phyloP scores from a whole-genome alignment of 2,329 filamentous ascomycete species.

The Dactylellina parvicollis region DNA sequence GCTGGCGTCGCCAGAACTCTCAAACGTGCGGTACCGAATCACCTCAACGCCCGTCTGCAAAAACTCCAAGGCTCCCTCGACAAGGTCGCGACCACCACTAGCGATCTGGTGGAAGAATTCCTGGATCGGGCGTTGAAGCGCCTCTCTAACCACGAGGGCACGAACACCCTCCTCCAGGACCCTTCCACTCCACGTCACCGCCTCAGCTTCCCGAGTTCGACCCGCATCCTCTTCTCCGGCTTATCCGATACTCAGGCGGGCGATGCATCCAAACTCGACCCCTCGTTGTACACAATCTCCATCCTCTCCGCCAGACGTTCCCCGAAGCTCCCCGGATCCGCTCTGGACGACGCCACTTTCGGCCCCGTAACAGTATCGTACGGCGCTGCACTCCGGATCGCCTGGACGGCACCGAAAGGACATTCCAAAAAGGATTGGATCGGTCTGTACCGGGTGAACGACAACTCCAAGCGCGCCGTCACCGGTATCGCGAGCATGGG shows the following conservation, averaged over 20 bases:
- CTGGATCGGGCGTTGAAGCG: slow-evolving; percentile 85
- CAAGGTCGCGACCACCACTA: slow-evolving; percentile 83
- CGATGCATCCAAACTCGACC: slow-evolving; percentile 74
- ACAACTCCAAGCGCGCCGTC: slow-evolving; percentile 85
- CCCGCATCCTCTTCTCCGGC: slow-evolving; percentile 38
- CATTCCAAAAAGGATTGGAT: slow-evolving; percentile 96
- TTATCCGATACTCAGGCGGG: slow-evolving; percentile 68
- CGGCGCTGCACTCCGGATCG: slow-evolving; percentile 86
- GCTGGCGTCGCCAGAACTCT: slow-evolving; percentile 93
- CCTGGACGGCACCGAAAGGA: slow-evolving; percentile 86
- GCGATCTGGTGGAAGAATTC: slow-evolving; percentile 90
- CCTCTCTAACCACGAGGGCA: slow-evolving; percentile 68
- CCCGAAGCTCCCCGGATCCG: slow-evolving; percentile 41
- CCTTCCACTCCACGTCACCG: slow-evolving; percentile 11
- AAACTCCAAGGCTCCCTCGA: slow-evolving; percentile 79
- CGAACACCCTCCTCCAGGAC: slow-evolving; percentile 26
- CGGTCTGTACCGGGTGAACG: slow-evolving; percentile 92
- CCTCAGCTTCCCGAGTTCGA: slow-evolving; percentile 38
- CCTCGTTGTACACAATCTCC: slow-evolving; percentile 72
- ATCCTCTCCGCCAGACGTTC: slow-evolving; percentile 62
- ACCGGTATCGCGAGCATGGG: slow-evolving; percentile 87
- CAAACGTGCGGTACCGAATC: slow-evolving; percentile 80
- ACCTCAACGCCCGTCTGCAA: slow-evolving; percentile 61
- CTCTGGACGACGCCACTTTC: slow-evolving; percentile 64
- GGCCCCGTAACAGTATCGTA: slow-evolving; percentile 86